These are phyloP conservation scores for Grosmannia penicillata DNA, from an alignment of 2,329 filamentous ascomycete species.

Conservation along the genomic window DNA sequence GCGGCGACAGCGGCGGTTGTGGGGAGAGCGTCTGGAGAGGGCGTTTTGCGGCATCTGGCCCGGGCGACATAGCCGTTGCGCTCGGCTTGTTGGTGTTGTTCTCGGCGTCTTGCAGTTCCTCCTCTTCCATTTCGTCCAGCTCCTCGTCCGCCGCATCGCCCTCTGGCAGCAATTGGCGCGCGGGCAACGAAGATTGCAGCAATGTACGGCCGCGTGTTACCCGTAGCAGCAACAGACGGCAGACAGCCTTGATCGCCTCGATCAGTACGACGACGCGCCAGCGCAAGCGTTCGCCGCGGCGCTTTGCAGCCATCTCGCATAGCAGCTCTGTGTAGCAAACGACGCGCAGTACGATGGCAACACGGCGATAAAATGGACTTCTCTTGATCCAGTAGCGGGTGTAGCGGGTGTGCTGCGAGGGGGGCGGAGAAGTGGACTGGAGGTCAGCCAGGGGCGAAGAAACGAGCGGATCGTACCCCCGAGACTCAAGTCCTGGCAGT, in stretches of 20 bases:
- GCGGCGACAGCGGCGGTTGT: slow-evolving; percentile 8
- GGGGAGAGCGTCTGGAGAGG: slow-evolving; percentile 12
- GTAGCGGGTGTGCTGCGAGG: slow-evolving; percentile 41
- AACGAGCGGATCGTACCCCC: slow-evolving; percentile 30
- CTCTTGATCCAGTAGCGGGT: slow-evolving; percentile 51
- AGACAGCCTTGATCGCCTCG: slow-evolving; percentile 75
- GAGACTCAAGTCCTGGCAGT: too few relatives aligned
- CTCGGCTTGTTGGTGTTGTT: too few relatives aligned
- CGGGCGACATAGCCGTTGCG: too few relatives aligned
- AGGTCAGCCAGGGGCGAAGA: slow-evolving; percentile 19
- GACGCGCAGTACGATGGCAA: slow-evolving; percentile 73
- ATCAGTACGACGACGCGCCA: slow-evolving; percentile 82
- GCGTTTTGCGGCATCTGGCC: slow-evolving; percentile 13
- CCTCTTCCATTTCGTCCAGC: slow-evolving; percentile 33
- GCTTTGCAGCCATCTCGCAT: slow-evolving; percentile 94
- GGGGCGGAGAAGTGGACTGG: slow-evolving; percentile 4
- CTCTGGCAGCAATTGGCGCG: slow-evolving; percentile 64
- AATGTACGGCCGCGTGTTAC: slow-evolving; percentile 73
- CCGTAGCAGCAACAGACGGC: slow-evolving; percentile 63
- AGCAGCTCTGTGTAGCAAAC: slow-evolving; percentile 89
- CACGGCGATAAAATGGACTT: slow-evolving; percentile 58
- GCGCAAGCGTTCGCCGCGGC: slow-evolving; percentile 62
- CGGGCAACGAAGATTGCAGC: slow-evolving; percentile 70
- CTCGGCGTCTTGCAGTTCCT: too few relatives aligned
- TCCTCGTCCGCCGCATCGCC: slow-evolving; percentile 36